phyloP scores from a whole-genome alignment of 192 early-diverging fungal genomes.

The Martensiomyces pterosporus region DNA sequence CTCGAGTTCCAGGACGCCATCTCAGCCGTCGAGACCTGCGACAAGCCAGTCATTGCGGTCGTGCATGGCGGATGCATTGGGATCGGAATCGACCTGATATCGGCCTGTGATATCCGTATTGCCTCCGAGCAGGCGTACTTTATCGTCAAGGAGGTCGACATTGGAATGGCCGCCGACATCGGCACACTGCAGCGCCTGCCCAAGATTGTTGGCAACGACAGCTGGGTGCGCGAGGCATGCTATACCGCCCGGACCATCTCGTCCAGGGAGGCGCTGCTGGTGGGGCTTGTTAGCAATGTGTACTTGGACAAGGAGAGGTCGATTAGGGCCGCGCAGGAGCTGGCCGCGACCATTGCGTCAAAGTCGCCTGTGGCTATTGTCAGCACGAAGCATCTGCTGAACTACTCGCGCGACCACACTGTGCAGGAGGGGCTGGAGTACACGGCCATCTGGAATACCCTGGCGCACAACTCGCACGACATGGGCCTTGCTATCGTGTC shows the following conservation, averaged over 20 bases:
- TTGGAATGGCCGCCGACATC: constrained; percentile 90
- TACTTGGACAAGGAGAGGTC: constrained; percentile 24
- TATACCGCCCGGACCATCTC: constrained; percentile 74
- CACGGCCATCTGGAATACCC: constrained; percentile 82
- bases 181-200: constrained; percentile 93
- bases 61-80: constrained; percentile 85
- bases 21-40: constrained; percentile 76
- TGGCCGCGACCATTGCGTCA: constrained; percentile 69
- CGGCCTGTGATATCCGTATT: constrained; percentile 90
- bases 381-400: constrained; percentile 87
- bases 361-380: constrained; percentile 88
- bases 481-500: constrained; percentile 39
- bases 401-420: constrained; percentile 89
- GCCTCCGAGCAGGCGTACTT: constrained; percentile 75
- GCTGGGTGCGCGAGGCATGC: constrained; percentile 88
- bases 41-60: constrained; percentile 84
- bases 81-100: constrained; percentile 79
- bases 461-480: constrained; percentile 70
- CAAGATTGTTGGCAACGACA: constrained; percentile 87
- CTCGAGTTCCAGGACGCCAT: constrained; percentile 62
- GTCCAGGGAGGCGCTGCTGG: constrained; percentile 57
- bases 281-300: constrained; percentile 61
- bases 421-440: constrained; percentile 85
- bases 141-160: constrained; percentile 90
- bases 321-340: constrained; percentile 55